Conservation (phyloP, 306 rosid species). For the Myrica gale region DNA sequence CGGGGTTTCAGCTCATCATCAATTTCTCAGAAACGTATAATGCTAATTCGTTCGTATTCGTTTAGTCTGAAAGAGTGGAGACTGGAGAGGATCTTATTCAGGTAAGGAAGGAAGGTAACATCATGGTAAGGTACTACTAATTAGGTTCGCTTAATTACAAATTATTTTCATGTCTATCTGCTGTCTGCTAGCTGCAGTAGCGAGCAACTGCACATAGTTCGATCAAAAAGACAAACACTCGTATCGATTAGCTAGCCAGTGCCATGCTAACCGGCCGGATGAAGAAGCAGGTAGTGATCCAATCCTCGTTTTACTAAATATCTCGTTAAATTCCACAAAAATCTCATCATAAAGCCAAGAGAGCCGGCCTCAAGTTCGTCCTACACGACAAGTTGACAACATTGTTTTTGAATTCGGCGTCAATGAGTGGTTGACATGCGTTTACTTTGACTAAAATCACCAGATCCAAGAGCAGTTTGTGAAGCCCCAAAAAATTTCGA, state of each 20-base stretch:
- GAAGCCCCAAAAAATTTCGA: neutral
- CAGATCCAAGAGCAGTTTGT: slow-evolving; percentile 15
- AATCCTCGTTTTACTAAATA: neutral
- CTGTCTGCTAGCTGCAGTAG: too few relatives aligned
- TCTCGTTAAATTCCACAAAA: neutral
- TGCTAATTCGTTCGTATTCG: neutral
- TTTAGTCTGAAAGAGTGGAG: neutral
- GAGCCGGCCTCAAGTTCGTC: neutral
- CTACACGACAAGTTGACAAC: neutral
- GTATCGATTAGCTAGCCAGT: too few relatives aligned
- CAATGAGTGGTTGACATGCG: neutral
- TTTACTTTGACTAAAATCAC: neutral
- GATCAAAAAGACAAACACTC: too few relatives aligned
- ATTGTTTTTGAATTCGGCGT: neutral
- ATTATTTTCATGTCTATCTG: too few relatives aligned
- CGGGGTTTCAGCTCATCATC: too few relatives aligned
- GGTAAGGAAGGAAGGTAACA: neutral
- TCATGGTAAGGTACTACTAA: neutral
- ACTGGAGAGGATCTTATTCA: neutral
- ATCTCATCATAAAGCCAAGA: neutral
- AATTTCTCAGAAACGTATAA: too few relatives aligned
- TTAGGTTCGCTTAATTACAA: neutral
- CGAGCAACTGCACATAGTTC: too few relatives aligned
- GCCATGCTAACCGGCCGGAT: too few relatives aligned
- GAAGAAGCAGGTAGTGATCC: neutral